Conservation (phyloP, 192 early-diverging fungal species). For the Chytriomyces sp. region DNA sequence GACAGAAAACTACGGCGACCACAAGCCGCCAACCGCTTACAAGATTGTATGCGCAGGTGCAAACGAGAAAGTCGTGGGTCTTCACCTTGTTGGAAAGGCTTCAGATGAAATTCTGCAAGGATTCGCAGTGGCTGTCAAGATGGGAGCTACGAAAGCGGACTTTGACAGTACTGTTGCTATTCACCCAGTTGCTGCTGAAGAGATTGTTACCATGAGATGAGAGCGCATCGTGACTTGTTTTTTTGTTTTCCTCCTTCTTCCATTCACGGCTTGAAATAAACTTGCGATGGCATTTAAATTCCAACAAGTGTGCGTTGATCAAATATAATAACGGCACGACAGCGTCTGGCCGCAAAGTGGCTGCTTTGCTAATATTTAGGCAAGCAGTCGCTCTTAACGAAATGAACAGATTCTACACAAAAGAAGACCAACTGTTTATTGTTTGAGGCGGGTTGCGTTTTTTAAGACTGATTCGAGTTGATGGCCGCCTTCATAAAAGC, state of each 20-base stretch:
- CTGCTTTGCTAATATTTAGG: no score
- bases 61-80: conserved; percentile 96
- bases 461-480: not conserved
- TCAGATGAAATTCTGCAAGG: conserved; percentile 90
- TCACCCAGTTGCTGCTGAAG: conserved; percentile 95
- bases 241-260: not conserved
- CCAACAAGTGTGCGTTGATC: no score
- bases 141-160: conserved; percentile 99
- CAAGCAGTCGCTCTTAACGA: no score
- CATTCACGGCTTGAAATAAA: not conserved
- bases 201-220: conserved; percentile 82
- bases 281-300: no score
- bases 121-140: conserved; percentile 95
- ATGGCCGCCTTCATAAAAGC: conserved; percentile 76
- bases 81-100: conserved; percentile 89
- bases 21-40: conserved; percentile 91
- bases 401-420: no score
- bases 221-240: conserved; percentile 16
- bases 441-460: not conserved
- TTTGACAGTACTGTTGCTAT: conserved; percentile 96
- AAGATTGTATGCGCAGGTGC: conserved; percentile 86
- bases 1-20: conserved; percentile 54
- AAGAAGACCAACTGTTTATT: no score
- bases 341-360: no score
- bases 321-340: no score